phyloP scores from a whole-genome alignment of 2,329 filamentous ascomycete genomes.

The Pseudogymnoascus sp. region DNA sequence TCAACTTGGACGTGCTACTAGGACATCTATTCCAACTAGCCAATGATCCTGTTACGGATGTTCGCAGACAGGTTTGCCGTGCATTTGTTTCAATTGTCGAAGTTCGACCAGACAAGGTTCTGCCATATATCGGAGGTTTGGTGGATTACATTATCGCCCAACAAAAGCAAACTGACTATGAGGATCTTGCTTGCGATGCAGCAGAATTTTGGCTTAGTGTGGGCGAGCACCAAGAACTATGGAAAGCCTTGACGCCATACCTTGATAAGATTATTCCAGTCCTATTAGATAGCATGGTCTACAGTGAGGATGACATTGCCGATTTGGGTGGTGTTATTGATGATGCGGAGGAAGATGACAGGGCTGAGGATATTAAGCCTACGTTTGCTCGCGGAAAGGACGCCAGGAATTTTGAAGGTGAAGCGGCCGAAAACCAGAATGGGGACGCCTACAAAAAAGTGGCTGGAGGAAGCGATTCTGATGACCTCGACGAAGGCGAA shows the following conservation, averaged over 20 bases:
- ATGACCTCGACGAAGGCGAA: slow-evolving; percentile 81
- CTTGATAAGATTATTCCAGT: slow-evolving; percentile 82
- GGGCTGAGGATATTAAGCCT: slow-evolving; percentile 83
- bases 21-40: slow-evolving; percentile 76
- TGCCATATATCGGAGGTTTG: slow-evolving; percentile 77
- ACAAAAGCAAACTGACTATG: slow-evolving; percentile 72
- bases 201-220: slow-evolving; percentile 96
- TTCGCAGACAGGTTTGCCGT: slow-evolving; percentile 86
- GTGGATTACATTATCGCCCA: slow-evolving; percentile 91
- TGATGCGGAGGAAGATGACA: slow-evolving; percentile 87
- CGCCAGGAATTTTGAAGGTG: slow-evolving; percentile 38
- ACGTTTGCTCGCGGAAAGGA: slow-evolving; percentile 69
- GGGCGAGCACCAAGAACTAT: slow-evolving; percentile 76
- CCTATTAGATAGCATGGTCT: slow-evolving; percentile 89
- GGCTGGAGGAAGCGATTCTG: slow-evolving; percentile 48
- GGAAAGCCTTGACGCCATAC: slow-evolving; percentile 67
- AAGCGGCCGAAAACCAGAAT: slow-evolving; percentile 44
- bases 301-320: slow-evolving; percentile 86
- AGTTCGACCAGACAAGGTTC: slow-evolving; percentile 79
- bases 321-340: slow-evolving; percentile 76
- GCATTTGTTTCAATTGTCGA: slow-evolving; percentile 90
- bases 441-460: slow-evolving; percentile 49
- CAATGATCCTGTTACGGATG: slow-evolving; percentile 67
- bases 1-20: slow-evolving; percentile 73
- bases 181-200: slow-evolving; percentile 85